Conservation (phyloP, 176 grass and related monocot species). For the Oryza glumipatula region DNA sequence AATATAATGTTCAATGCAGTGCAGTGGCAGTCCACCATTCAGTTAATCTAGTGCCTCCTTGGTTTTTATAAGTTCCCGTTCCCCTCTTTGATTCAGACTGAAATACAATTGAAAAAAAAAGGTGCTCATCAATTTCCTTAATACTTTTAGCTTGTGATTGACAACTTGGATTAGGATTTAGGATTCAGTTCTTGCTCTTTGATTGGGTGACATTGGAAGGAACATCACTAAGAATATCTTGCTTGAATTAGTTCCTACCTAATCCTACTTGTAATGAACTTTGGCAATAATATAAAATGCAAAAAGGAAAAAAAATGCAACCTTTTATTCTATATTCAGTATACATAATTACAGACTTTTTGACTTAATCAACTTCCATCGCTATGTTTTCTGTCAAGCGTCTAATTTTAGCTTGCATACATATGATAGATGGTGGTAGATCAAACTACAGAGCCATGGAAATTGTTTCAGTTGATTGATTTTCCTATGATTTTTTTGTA, state of each 20-base stretch:
- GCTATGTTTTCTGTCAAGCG: background rate
- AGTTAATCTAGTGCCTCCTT: no score
- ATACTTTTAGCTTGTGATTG: background rate
- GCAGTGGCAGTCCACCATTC: no score
- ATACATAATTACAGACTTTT: no score
- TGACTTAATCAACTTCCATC: no score
- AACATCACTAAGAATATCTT: background rate
- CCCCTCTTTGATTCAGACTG: background rate
- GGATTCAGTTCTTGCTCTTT: background rate
- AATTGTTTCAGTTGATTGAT: background rate
- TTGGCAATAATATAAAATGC: background rate
- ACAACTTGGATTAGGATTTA: background rate
- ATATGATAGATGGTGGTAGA: background rate
- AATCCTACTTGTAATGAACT: no score
- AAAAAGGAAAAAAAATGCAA: background rate
- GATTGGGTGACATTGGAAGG: background rate
- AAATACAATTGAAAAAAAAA: background rate
- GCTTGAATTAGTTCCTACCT: background rate
- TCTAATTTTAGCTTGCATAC: background rate
- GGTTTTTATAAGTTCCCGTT: background rate
- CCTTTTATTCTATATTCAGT: background rate
- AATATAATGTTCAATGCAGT: no score
- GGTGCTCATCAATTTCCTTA: background rate
- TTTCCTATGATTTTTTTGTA: conserved; percentile 11
- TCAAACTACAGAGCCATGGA: background rate